Conservation (phyloP, 148 eudicot species). For the Euryodendron excelsum region DNA sequence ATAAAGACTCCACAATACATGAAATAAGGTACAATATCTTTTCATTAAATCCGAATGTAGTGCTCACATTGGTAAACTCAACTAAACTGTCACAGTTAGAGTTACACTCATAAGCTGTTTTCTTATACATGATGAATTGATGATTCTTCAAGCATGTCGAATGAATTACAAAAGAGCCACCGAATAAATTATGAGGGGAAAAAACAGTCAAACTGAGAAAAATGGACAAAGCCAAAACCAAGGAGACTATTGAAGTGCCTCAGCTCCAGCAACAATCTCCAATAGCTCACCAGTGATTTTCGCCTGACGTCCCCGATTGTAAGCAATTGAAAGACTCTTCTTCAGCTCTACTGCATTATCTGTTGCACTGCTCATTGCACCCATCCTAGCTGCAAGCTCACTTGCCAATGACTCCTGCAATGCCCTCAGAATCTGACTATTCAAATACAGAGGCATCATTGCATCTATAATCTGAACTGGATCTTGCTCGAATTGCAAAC, state of each 20-base stretch:
- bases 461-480: slow-evolving; percentile 30
- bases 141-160: background rate
- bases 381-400: slow-evolving; percentile 12
- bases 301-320: slow-evolving; percentile 8
- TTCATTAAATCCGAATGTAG: background rate
- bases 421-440: slow-evolving; percentile 26
- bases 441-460: slow-evolving; percentile 27
- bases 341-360: slow-evolving; percentile 8
- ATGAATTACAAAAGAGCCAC: background rate
- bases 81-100: background rate
- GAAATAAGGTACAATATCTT: background rate
- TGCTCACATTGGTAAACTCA: background rate
- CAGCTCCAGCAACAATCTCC: slow-evolving; percentile 13
- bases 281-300: slow-evolving; percentile 13
- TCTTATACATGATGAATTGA: background rate
- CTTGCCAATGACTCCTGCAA: slow-evolving; percentile 15
- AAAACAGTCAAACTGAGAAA: background rate
- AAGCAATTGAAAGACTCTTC: slow-evolving; percentile 10
- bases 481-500: slow-evolving; percentile 28
- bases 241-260: background rate
- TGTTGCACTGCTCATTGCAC: slow-evolving; percentile 8
- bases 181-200: background rate
- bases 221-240: background rate
- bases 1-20: background rate
- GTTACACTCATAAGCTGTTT: background rate